phyloP scores from a whole-genome alignment of 208 protist species.

The Trypanosoma theileri region DNA sequence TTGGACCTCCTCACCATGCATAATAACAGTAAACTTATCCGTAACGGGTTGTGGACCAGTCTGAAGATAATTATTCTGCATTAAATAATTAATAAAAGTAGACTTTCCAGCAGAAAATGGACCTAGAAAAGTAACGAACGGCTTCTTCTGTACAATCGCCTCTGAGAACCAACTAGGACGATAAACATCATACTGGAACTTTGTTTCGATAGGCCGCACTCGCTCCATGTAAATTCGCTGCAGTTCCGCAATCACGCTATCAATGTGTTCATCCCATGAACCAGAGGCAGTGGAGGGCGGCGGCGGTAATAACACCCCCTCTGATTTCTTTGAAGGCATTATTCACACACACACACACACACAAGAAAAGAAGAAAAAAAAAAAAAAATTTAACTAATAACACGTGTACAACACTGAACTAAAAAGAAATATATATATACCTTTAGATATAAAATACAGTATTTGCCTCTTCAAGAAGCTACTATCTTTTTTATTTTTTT shows the following conservation, averaged over 20 bases:
- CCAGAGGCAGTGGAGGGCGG: slow-evolving; percentile 31
- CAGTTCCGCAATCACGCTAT: slow-evolving; percentile 48
- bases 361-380: too few species aligned
- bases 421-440: too few species aligned
- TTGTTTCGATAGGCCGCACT: slow-evolving; percentile 62
- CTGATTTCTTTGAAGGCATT: not conserved
- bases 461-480: too few species aligned
- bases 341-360: too few species aligned
- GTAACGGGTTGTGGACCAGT: slow-evolving; percentile 95
- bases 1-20: slow-evolving; percentile 80
- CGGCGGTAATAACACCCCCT: not conserved
- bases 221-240: slow-evolving; percentile 53
- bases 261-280: slow-evolving; percentile 70
- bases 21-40: slow-evolving; percentile 94
- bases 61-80: slow-evolving; percentile 80
- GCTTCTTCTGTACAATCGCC: slow-evolving; percentile 70
- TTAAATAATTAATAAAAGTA: slow-evolving; percentile 94
- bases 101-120: slow-evolving; percentile 92
- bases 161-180: slow-evolving; percentile 66
- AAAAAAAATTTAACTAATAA: too few species aligned
- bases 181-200: slow-evolving; percentile 71
- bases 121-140: slow-evolving; percentile 86
- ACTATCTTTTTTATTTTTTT: too few species aligned
- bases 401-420: too few species aligned
- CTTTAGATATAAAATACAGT: too few species aligned